Percentiles rank a stretch among this genome's conserved stretches.
Conservation (phyloP, 2,329 filamentous ascomycete species). For the Pseudogymnoascus sp. region DNA sequence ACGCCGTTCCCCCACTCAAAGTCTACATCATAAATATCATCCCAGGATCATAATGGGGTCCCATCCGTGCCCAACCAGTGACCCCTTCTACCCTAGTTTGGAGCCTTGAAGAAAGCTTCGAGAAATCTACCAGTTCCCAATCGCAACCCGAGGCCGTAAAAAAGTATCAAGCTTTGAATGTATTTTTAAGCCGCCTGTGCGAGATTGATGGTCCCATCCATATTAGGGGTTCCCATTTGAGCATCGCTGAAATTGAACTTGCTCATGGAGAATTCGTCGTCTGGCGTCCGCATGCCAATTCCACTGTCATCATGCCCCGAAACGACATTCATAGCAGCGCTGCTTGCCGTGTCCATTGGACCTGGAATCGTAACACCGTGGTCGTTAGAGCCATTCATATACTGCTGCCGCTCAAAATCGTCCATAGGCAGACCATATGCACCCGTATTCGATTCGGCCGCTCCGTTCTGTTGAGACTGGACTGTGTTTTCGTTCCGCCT, state of each 20-base stretch:
- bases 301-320: conserved; percentile 60
- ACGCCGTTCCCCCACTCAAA: conserved; percentile 1
- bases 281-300: conserved; percentile 62
- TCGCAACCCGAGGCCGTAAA: conserved; percentile 3
- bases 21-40: conserved; percentile 10
- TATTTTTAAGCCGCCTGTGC: conserved; percentile 6
- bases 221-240: conserved; percentile 16
- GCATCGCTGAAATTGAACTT: conserved; percentile 43
- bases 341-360: conserved; percentile 33
- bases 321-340: conserved; percentile 35
- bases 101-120: neutral
- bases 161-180: neutral
- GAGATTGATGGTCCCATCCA: conserved; percentile 8
- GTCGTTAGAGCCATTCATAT: conserved; percentile 16
- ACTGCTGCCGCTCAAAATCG: conserved; percentile 23
- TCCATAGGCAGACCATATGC: conserved; percentile 26
- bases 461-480: conserved; percentile 16
- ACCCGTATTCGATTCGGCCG: conserved; percentile 22
- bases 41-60: conserved; percentile 9
- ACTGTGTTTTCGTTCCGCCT: neutral
- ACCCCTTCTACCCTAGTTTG: conserved; percentile 4
- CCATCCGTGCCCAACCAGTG: conserved; percentile 7
- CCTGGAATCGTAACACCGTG: conserved; percentile 16
- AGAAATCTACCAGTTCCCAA: neutral
- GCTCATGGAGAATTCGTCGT: conserved; percentile 56